phyloP scores from a whole-genome alignment of 768 basidiomycete genomes.

The Pleurotus djamor region DNA sequence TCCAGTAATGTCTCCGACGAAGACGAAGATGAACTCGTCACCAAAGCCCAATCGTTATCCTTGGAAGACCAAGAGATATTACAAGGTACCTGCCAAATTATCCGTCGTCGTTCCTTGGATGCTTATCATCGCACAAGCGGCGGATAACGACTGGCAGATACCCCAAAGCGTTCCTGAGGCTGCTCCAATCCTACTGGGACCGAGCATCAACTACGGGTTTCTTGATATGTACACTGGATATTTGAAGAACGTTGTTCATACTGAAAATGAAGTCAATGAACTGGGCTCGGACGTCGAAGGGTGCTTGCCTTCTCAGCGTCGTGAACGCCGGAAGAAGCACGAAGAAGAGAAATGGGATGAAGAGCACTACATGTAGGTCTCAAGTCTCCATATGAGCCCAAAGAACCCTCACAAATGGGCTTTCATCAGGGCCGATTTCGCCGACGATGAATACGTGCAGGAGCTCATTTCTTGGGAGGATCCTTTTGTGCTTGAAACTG shows the following conservation, averaged over 20 bases:
- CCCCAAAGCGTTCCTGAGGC: slow-evolving; percentile 57
- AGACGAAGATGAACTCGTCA: slow-evolving; percentile 9
- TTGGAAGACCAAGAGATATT: slow-evolving; percentile 59
- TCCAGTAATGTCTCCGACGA: slow-evolving; percentile 15
- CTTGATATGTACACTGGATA: slow-evolving; percentile 73
- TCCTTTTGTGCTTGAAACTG: slow-evolving; percentile 37
- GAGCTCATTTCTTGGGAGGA: slow-evolving; percentile 69
- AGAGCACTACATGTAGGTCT: slow-evolving; percentile 76
- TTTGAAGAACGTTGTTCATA: slow-evolving; percentile 68
- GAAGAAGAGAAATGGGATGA: slow-evolving; percentile 82
- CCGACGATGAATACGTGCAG: slow-evolving; percentile 72
- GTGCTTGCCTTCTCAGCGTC: slow-evolving; percentile 47
- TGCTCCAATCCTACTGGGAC: slow-evolving; percentile 34
- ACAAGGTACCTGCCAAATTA: slow-evolving; percentile 37
- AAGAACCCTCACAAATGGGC: background rate
- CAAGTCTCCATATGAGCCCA: too few species aligned
- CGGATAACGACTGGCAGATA: slow-evolving; percentile 76
- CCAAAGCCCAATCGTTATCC: background rate
- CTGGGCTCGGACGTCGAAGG: slow-evolving; percentile 67
- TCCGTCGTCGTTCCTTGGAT: background rate
- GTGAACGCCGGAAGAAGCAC: slow-evolving; percentile 48
- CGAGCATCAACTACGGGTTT: slow-evolving; percentile 69
- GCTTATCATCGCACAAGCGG: slow-evolving; percentile 44
- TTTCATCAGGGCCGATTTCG: slow-evolving; percentile 71
- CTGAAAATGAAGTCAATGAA: slow-evolving; percentile 83